Percentiles rank a stretch among this genome's conserved stretches.
Evolutionary conservation across 306 rosid genomes (phyloP).

Genomic region (Rosa persica): DNA sequence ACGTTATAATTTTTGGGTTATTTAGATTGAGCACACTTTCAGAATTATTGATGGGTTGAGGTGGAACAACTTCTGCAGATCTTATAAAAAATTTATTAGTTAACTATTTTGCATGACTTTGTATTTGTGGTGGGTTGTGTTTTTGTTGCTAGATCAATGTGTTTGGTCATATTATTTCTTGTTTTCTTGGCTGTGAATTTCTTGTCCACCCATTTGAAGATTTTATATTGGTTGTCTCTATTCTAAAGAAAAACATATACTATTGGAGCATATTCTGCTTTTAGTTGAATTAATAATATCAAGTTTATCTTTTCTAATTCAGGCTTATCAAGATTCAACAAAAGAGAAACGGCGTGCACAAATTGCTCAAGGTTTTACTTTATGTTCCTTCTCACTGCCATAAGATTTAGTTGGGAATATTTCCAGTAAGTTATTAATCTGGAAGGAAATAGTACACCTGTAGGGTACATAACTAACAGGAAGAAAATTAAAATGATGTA

Average conservation of each 20-base stretch:
- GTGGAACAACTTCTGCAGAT: neutral
- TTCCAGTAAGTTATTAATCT: neutral
- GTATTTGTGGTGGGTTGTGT: neutral
- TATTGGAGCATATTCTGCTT: neutral
- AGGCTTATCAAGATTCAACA: conserved; percentile 97
- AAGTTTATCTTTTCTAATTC: conserved; percentile 31
- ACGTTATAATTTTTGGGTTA: neutral
- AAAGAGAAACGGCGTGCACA: conserved; percentile 91
- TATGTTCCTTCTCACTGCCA: conserved; percentile 7
- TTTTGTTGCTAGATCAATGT: neutral
- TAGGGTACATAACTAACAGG: neutral
- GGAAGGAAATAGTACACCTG: neutral
- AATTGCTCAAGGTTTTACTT: conserved; percentile 82
- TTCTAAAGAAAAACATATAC: neutral
- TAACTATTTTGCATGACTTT: neutral
- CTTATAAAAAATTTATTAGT: neutral
- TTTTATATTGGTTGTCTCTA: neutral
- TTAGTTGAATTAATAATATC: conserved; percentile 2
- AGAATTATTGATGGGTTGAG: neutral
- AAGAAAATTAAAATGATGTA: neutral
- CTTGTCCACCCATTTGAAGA: neutral
- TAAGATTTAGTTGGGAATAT: conserved; percentile 16
- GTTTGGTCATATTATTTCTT: neutral
- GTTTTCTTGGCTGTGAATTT: neutral
- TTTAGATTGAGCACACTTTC: neutral